Evolutionary conservation across 2,329 filamentous ascomycete species (phyloP).

Genomic region (Penicillium sp.): DNA sequence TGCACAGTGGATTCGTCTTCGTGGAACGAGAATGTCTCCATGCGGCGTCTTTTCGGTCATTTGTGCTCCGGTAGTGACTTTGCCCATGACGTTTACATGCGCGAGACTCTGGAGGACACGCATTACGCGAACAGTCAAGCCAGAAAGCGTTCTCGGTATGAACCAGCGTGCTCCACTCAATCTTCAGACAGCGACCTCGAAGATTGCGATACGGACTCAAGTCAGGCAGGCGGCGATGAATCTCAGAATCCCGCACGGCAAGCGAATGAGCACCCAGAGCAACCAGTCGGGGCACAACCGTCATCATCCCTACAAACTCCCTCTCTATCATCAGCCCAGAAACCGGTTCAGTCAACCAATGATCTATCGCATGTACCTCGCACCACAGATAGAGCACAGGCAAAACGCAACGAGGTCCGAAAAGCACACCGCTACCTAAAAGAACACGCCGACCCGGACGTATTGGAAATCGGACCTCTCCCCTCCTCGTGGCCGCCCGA

Average conservation of each 20-base stretch:
- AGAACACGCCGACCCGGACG: conserved; percentile 12
- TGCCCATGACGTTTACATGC: conserved; percentile 60
- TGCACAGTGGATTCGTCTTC: conserved; percentile 63
- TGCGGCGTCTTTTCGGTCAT: conserved; percentile 64
- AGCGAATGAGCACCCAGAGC: background rate
- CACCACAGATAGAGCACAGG: conserved; percentile 8
- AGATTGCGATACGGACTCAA: conserved; percentile 5
- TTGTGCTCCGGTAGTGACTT: conserved; percentile 59
- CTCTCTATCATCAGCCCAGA: background rate
- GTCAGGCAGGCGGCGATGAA: background rate
- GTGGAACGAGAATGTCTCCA: conserved; percentile 61
- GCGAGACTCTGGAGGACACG: conserved; percentile 26
- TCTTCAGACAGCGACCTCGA: conserved; percentile 17
- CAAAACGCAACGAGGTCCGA: conserved; percentile 22
- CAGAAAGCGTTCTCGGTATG: conserved; percentile 18
- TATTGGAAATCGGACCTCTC: conserved; percentile 24
- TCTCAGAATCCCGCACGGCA: background rate
- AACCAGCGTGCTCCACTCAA: conserved; percentile 13
- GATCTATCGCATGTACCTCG: conserved; percentile 1
- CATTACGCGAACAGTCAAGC: conserved; percentile 16
- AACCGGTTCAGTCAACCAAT: background rate
- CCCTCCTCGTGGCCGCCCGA: conserved; percentile 25
- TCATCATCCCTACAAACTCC: background rate
- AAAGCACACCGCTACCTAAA: conserved; percentile 25
- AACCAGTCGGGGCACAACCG: background rate